phyloP scores from a whole-genome alignment of 176 grass and related monocot species.

The Triticum monococcum region DNA sequence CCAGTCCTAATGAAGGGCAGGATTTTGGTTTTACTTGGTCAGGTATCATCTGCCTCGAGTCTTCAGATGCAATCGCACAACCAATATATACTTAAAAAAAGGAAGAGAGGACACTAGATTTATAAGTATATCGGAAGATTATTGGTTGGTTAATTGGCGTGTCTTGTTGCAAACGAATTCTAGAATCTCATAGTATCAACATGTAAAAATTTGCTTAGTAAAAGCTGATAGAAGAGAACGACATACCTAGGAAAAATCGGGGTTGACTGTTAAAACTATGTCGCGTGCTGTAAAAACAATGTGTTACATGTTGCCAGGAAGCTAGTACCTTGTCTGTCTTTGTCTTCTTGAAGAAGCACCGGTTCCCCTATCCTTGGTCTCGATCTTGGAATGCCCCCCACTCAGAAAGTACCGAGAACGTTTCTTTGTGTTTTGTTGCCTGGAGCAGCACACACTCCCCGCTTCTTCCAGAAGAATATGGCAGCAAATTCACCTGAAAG shows the following conservation, averaged over 20 bases:
- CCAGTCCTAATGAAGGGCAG: background rate
- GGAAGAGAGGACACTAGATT: background rate
- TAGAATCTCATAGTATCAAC: background rate
- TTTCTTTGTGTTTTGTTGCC: background rate
- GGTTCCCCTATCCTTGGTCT: background rate
- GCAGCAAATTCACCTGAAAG: background rate
- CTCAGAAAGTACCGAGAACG: background rate
- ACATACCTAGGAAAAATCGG: background rate
- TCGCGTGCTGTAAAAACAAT: background rate
- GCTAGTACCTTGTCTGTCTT: background rate
- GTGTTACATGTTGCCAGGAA: conserved; percentile 1
- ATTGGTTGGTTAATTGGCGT: background rate
- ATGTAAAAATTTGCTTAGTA: background rate
- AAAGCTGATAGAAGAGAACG: background rate
- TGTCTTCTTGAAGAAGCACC: background rate
- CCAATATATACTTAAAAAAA: background rate
- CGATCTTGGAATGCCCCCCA: background rate
- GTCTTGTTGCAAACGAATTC: background rate
- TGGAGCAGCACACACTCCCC: background rate
- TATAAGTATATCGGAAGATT: background rate
- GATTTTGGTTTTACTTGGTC: background rate
- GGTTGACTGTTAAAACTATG: background rate
- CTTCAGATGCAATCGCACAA: background rate
- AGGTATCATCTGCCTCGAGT: background rate
- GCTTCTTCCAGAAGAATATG: background rate